Base-by-base conservation (phyloP, 495 filamentous ascomycete genomes). In the Trypethelium eluteriae region DNA sequence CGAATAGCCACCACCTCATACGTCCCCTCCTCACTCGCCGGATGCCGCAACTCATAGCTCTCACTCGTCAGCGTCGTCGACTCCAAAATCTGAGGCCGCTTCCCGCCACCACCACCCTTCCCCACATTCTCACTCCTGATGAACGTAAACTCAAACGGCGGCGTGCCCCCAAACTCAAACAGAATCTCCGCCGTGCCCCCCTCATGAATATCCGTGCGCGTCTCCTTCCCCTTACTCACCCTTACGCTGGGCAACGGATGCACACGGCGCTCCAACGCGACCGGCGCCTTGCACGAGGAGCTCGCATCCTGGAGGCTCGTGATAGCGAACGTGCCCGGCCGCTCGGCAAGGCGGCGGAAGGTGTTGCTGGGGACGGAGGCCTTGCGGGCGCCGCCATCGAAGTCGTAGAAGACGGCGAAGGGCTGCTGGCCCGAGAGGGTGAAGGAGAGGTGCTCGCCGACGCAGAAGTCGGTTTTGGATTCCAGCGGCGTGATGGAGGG, bases 71-170 rank as follows among this genome's bases (percentile, higher is more conserved):
- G 90, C 67, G 92, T 91, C 70, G 89, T 86, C 70, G 92, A 96
- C 76, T 98, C 94, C 32, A 98, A 79, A 18, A 98, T 83, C 73
- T 87, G 83, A 6, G 88, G 70, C 68, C 70, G 71, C 68, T 70
- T 70, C 14, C 71, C 71, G 46, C 39, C 62, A 44, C 62, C 73
- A 39, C 39, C 62, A 44, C 62, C 73, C 86, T 90, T 74, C 85
- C 85, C 2, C 18, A 83, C 85, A 75, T 94, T 96, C 49, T 90
- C 89, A 75, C 89, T 93, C 69, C 94, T 83, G 39, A 93, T 97
- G 73, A 94, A 97, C 76, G 92, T 96, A 75, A 97, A 98, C 77
- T 97, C 92, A 73, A 98, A 98, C 11, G 94, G 94, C 67, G 94
- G 94, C 11, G 91, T 93, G 56, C 94, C 94, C 79, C 88, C 90